phyloP scores from a whole-genome alignment of 2,329 filamentous ascomycete genomes.

The Nothomitra cinnamomea region DNA sequence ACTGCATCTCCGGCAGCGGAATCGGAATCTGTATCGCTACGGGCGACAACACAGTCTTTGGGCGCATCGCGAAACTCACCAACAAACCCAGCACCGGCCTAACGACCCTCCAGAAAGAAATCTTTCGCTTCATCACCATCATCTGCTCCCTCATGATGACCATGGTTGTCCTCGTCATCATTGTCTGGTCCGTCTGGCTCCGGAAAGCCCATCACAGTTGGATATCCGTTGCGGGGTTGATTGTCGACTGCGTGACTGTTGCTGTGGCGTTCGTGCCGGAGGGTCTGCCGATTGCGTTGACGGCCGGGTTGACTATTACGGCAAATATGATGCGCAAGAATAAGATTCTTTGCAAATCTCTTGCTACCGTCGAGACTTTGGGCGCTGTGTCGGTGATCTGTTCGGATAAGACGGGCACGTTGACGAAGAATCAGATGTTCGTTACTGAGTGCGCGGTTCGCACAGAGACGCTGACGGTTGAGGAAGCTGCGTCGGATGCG shows the following conservation, averaged over 20 bases:
- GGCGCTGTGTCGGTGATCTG: conserved; percentile 58
- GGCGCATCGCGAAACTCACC: conserved; percentile 56
- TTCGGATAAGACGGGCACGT: conserved; percentile 60
- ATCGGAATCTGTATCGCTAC: conserved; percentile 53
- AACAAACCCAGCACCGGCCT: conserved; percentile 49
- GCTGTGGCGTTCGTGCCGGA: conserved; percentile 64
- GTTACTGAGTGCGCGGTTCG: conserved; percentile 53
- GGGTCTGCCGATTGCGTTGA: conserved; percentile 52
- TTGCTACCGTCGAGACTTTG: conserved; percentile 63
- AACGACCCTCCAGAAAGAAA: conserved; percentile 55
- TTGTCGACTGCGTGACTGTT: conserved; percentile 55
- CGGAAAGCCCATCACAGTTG: conserved; percentile 46
- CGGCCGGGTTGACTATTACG: conserved; percentile 57
- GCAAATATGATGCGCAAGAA: conserved; percentile 63
- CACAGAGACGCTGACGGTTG: conserved; percentile 30
- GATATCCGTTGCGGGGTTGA: conserved; percentile 55
- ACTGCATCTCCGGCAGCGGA: conserved; percentile 53
- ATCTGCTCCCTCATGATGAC: conserved; percentile 50
- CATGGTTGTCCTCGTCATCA: conserved; percentile 46
- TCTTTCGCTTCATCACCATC: conserved; percentile 53
- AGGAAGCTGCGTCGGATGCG: conserved; percentile 31
- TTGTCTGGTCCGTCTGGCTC: conserved; percentile 53
- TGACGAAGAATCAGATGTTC: conserved; percentile 55
- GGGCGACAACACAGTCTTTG: conserved; percentile 58
- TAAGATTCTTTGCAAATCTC: conserved; percentile 61